Percentiles rank a stretch among this genome's conserved stretches.
Evolutionary conservation across 495 filamentous ascomycete species (phyloP).

Genomic region (Filosporella fistucella): DNA sequence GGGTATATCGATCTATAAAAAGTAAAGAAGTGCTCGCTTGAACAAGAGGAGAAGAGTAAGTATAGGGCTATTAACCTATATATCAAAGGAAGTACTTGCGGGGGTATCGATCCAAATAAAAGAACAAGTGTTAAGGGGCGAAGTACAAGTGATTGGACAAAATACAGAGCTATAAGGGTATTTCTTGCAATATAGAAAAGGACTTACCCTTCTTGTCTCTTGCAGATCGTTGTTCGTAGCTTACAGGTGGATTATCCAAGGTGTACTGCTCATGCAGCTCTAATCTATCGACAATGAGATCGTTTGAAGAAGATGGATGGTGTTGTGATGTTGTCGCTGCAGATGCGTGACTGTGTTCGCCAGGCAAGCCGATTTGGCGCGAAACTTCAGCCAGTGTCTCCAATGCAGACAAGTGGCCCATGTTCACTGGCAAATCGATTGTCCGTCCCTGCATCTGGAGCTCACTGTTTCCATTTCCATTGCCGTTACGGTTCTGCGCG

Average conservation of each 20-base stretch:
- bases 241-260: constrained; percentile 37
- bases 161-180: too few species aligned
- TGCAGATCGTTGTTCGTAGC: constrained; percentile 29
- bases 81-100: too few species aligned
- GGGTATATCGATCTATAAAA: too few species aligned
- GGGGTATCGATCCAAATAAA: too few species aligned
- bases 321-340: constrained; percentile 4
- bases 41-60: too few species aligned
- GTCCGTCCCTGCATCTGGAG: constrained; percentile 34
- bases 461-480: constrained; percentile 28
- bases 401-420: constrained; percentile 66
- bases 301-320: too few species aligned
- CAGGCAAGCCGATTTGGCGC: constrained; percentile 55
- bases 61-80: too few species aligned
- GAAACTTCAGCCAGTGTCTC: constrained; percentile 82
- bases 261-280: constrained; percentile 48
- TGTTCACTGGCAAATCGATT: constrained; percentile 35
- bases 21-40: too few species aligned
- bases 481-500: too few species aligned
- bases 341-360: constrained; percentile 32
- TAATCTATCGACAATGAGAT: too few species aligned
- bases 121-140: background rate
- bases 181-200: too few species aligned
- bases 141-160: background rate
- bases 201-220: constrained; percentile 32